Evolutionary conservation across 2,329 filamentous ascomycete species (phyloP), one percentile per base, ranked within the genome.

Genomic region (Septoria petroselini): DNA sequence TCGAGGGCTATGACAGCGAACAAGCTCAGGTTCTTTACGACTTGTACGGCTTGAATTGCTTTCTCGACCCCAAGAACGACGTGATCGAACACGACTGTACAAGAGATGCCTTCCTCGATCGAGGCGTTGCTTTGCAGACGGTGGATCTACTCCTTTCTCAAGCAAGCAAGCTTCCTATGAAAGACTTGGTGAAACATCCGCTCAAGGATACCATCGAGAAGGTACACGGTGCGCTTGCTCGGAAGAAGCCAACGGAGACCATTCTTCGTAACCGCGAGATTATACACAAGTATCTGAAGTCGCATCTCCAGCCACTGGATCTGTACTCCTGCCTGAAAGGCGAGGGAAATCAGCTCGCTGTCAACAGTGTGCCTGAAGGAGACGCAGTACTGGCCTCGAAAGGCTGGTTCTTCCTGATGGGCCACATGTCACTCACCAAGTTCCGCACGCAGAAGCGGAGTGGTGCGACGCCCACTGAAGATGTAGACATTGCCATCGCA

Each of bases 341-440:
- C 8, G 79, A 86, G 30, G 80, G 90, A 6, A 81, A 83, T 43
- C 79, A 94, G 17, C 82, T 91, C 51, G 82, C 86, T 2, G 78
- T 88, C 4, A 57, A 58, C 12, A 76, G 81, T 0, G 83, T 91
- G 6, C 62, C 62, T 0, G 77, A 81, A 0, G 86, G 93, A 50
- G 84, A 83, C 44, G 79, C 80, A 0, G 71, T 75, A 9, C 73
- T 94, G 27, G 90, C 91, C 0, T 81, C 82, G 18, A 86, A 88
- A 58, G 88, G 90, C 38, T 97, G 91, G 91, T 95, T 89, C 67
- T 95, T 93, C 67, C 73, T 96, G 23, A 80, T 95, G 54, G 91
- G 91, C 15, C 86, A 93, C 76, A 87, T 95, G 48, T 84, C 88
- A 2, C 77, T 97, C 49, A 88, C 86, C 35, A 95, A 90, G 62